Evolutionary conservation across 108 stramenopile genomes (phyloP), one percentile per base, ranked within the genome.

Genomic region (Cyclotella distinguenda): DNA sequence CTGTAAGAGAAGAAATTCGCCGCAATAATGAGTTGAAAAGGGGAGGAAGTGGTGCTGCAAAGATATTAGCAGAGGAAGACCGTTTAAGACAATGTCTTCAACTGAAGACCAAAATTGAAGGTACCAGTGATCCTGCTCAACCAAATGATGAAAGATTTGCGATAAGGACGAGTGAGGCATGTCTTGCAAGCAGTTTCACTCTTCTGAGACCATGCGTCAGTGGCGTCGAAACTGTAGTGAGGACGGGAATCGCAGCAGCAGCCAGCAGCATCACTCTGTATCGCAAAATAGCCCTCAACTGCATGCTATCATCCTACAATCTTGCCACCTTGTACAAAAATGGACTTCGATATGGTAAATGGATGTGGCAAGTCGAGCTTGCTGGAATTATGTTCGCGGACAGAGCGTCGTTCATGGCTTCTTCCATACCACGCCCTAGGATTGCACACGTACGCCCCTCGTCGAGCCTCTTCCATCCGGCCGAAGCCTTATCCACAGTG

Each of bases 101-200:
- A 22, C 49, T 8, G 1, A 61, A 76, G 28, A 63, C 54, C 27
- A 39, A 45, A 30, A 19, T 10, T 19, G 60, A 79, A 6, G 49
- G 32, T 11, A 38, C 8, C 11, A 45, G 66, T 4, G 45, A 7
- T 44, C 11, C 30, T 12, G 50, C 25, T 32, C 7, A 38, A 18
- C 40, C 51, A 9, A 63, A 6, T 15, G 6, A 19, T 1, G 34
- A 42, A 38, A 18, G 18, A 19, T 40, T 46, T 8, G 40, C 23
- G 19, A 82, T 86, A 32, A 77, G 80, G 55, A 81, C 86, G 31
- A 83, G 86, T 0, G 86, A 87, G 62, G 84, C 82, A 12, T 87
- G 79, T 18, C 73, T 87, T 38, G 84, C 81, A 34, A 76, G 82
- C 19, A 60, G 82, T n/a, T 87, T 84, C 43, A 84, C 86, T 18